Base-by-base conservation (phyloP, 2,329 filamentous ascomycete genomes). In the Fusarium pilosicola region DNA sequence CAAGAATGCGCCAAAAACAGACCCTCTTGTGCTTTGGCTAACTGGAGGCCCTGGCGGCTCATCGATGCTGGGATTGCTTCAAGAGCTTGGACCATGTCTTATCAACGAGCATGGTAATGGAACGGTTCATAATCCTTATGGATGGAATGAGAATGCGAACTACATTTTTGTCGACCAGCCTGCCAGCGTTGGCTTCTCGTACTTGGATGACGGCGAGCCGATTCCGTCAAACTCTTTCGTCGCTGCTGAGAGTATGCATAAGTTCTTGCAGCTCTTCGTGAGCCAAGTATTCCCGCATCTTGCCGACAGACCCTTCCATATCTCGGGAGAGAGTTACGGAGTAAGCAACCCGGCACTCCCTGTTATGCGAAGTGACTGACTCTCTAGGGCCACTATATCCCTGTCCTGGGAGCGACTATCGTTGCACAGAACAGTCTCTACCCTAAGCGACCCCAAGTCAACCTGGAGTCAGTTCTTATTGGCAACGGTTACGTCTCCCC, bases 81-180 rank as follows among this genome's bases (percentile, higher is more conserved):
- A 75, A 4, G 74, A 76, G 3, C 69, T 76, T 15, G 71, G 74
- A 0, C 74, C 74, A 3, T 76, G 74, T 42, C 22, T 76, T 1
- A 71, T 76, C 2, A 66, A 74, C 7, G 56, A 68, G 9, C 32
- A 76, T 14, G 74, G 74, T 0, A 51, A 59, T 22, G 61, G 71
- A 1, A 76, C 74, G 0, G 32, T 54, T 3, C 62, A 71, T 1
- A 76, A 76, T 10, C 71, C 69, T 7, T 75, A 68, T 22, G 73
- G 69, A 1, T 76, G 74, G 74, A 75, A 74, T 4, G 58, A 61
- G 18, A 76, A 76, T 24, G 59, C 74, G 11, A 75, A 71, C 24
- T 75, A 75, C 17, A 76, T 76, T 30, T 76, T 76, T 38, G 62
- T 76, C 6, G 74, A 76, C 42, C 74, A 76, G 20, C 74, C 74